Evolutionary conservation across 2,329 filamentous ascomycete species (phyloP), one percentile per base, ranked within the genome.

Genomic region (Hypoxylon sp.): DNA sequence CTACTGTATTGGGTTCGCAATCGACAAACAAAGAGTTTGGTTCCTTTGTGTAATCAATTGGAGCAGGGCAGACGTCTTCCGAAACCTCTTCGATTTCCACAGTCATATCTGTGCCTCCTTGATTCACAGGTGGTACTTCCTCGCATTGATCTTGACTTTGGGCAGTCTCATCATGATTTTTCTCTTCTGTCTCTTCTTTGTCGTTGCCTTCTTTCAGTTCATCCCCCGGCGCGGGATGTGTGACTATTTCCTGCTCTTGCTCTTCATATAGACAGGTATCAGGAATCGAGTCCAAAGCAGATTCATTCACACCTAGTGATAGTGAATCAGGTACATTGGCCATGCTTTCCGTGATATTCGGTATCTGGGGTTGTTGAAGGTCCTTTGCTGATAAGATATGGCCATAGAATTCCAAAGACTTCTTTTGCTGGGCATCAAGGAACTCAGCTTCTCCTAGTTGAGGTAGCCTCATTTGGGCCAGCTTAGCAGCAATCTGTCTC

Each of bases 341-440:
- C 6, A 30, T 12, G 19, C 35, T 25, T 35, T 41, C 49, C 7
- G 11, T 41, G 2, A 9, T 5, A 30, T 35, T 16, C n/a, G n/a
- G n/a, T n/a, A n/a, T n/a, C n/a, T n/a, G n/a, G n/a, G n/a, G n/a
- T 29, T 40, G 29, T 44, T 30, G 23, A 34, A 48, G 37, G 3
- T 27, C 11, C 9, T 57, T 61, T n/a, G 29, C 17, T 38, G 36
- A 49, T 3, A 15, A 47, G 3, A 63, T 41, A 5, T 57, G 17
- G 11, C 42, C 38, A 19, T 55, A 53, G 9, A 51, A 43, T 11
- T 65, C 57, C 15, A 41, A 51, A 20, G 62, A 58, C 13, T 41
- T 56, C 13, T 52, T 35, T 11, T 49, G 25, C 11, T 41, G 55
- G 13, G 31, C 20, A 32, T 58, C 40, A 11, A 29, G n/a, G 15